Conservation (phyloP, 2,329 filamentous ascomycete genomes). For the Pyricularia pennisetigena region DNA sequence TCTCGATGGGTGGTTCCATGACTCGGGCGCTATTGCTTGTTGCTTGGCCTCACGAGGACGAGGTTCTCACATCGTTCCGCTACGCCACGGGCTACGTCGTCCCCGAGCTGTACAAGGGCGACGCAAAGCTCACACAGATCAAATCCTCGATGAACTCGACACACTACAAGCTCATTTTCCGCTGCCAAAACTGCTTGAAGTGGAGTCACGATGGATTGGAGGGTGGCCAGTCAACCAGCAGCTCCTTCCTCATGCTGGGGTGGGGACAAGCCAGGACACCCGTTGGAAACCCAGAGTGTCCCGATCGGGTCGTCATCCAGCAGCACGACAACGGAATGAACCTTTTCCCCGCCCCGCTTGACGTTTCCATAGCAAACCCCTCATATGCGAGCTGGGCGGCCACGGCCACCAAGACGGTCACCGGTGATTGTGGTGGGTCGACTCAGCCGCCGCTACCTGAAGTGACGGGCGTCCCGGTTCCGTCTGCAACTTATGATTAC, state of each 20-base stretch:
- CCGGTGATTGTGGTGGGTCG: slow-evolving; percentile 9
- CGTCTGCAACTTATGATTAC: slow-evolving; percentile 41
- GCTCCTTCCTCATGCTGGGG: slow-evolving; percentile 27
- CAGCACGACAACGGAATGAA: slow-evolving; percentile 24
- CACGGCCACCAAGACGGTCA: slow-evolving; percentile 20
- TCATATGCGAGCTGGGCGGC: slow-evolving; percentile 21
- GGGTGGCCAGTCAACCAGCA: slow-evolving; percentile 22
- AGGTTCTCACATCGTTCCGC: slow-evolving; percentile 41
- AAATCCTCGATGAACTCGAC: slow-evolving; percentile 42
- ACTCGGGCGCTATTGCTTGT: slow-evolving; percentile 41
- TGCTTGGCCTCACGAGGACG: slow-evolving; percentile 36
- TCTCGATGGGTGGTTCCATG: slow-evolving; percentile 42
- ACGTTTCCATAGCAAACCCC: slow-evolving; percentile 17
- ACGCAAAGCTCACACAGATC: slow-evolving; percentile 46
- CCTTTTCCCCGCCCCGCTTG: slow-evolving; percentile 17
- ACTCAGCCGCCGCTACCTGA: background rate
- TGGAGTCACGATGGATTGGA: slow-evolving; percentile 36
- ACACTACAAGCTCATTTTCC: slow-evolving; percentile 47
- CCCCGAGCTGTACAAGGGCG: slow-evolving; percentile 46
- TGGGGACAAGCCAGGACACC: slow-evolving; percentile 38
- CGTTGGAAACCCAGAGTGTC: slow-evolving; percentile 20
- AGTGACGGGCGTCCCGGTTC: slow-evolving; percentile 7
- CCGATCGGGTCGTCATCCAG: slow-evolving; percentile 16
- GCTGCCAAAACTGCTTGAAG: slow-evolving; percentile 40
- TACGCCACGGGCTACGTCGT: slow-evolving; percentile 42